Conservation (phyloP, 495 filamentous ascomycete genomes). For the Podospora anserina region DNA sequence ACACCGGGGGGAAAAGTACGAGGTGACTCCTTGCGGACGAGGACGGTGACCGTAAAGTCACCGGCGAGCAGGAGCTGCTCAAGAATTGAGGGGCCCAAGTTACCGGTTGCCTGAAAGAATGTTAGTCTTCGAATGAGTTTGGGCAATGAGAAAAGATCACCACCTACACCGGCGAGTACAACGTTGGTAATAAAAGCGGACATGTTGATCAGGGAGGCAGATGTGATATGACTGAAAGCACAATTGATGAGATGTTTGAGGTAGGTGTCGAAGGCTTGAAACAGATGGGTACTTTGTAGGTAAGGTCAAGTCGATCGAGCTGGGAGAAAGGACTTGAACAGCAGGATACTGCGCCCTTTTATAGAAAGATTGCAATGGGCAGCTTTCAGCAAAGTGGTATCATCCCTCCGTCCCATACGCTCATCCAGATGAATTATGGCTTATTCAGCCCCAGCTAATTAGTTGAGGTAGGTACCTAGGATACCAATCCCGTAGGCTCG, state of each 20-base stretch:
- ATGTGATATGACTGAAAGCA: background rate
- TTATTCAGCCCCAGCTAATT: too few species aligned
- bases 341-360: too few species aligned
- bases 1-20: constrained; percentile 38
- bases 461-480: too few species aligned
- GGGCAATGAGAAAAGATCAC: background rate
- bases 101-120: constrained; percentile 49
- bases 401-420: too few species aligned
- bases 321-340: too few species aligned
- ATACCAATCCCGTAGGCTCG: too few species aligned
- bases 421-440: too few species aligned
- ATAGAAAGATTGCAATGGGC: too few species aligned
- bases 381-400: too few species aligned
- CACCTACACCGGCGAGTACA: constrained; percentile 46
- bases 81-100: constrained; percentile 51
- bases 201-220: background rate
- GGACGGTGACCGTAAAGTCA: constrained; percentile 54
- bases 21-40: constrained; percentile 46
- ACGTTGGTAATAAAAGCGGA: constrained; percentile 42
- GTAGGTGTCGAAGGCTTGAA: background rate
- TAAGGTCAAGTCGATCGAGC: background rate
- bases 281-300: background rate
- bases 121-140: background rate
- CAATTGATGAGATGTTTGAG: background rate
- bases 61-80: constrained; percentile 45